phyloP scores from a whole-genome alignment of 257 asterid species.

The Solanum virginianum region DNA sequence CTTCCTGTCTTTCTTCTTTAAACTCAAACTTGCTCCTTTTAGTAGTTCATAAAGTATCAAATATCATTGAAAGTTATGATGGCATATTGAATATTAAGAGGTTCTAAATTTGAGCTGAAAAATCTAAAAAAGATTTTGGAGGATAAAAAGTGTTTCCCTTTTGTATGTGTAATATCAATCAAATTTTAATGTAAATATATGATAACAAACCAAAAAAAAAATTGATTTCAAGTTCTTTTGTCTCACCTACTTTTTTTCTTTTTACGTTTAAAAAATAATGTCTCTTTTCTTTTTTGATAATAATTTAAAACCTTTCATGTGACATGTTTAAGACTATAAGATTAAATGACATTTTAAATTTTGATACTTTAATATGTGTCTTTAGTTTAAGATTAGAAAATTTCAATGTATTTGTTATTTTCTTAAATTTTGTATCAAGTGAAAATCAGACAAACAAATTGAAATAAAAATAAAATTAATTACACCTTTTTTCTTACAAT shows the following conservation, averaged over 20 bases:
- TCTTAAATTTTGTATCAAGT: too few species aligned
- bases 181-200: too few species aligned
- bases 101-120: neutral
- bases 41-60: neutral
- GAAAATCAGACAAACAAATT: too few species aligned
- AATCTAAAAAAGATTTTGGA: neutral
- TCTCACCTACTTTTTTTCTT: neutral
- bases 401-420: too few species aligned
- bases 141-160: neutral
- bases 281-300: neutral
- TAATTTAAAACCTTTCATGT: neutral
- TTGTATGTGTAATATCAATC: too few species aligned
- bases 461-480: too few species aligned
- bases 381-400: neutral
- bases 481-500: too few species aligned
- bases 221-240: too few species aligned
- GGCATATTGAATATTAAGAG: neutral
- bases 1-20: neutral
- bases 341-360: too few species aligned
- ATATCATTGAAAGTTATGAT: neutral
- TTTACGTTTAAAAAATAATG: neutral
- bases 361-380: neutral
- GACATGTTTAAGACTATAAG: neutral
- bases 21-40: neutral
- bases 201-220: too few species aligned